Percentiles rank a stretch among this genome's conserved stretches.
phyloP scores from a whole-genome alignment of 2,329 filamentous ascomycete genomes.

The Emydomyces testavorans region DNA sequence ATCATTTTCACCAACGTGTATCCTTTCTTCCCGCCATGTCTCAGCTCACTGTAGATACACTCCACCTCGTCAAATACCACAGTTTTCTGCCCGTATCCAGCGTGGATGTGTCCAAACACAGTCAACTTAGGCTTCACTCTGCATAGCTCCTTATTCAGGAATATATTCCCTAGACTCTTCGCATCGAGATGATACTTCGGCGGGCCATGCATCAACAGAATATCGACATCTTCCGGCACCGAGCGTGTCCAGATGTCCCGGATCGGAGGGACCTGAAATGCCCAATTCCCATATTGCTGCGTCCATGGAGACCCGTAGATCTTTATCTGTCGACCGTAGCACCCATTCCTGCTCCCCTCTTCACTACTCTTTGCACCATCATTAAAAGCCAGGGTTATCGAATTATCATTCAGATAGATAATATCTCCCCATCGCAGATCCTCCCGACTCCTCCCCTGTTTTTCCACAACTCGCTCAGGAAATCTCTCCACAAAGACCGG shows the following conservation, averaged over 20 bases:
- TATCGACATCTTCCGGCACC: constrained; percentile 18
- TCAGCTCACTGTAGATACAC: constrained; percentile 3
- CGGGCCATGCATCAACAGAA: constrained; percentile 20
- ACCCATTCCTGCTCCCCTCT: background rate
- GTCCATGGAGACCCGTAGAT: constrained; percentile 20
- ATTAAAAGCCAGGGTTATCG: constrained; percentile 14
- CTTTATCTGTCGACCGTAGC: background rate
- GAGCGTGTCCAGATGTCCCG: constrained; percentile 19
- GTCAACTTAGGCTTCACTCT: constrained; percentile 19
- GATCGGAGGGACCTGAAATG: constrained; percentile 19
- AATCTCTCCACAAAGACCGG: constrained; percentile 14
- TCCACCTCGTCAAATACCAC: constrained; percentile 11
- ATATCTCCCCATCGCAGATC: constrained; percentile 18
- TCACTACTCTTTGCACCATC: constrained; percentile 8
- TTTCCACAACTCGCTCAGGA: constrained; percentile 12
- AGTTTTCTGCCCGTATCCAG: constrained; percentile 14
- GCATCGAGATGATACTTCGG: constrained; percentile 18
- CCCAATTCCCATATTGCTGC: constrained; percentile 18
- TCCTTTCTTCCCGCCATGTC: constrained; percentile 1
- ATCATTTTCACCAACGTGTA: background rate
- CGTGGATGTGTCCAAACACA: constrained; percentile 23
- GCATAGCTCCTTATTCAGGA: constrained; percentile 18
- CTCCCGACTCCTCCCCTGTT: constrained; percentile 10
- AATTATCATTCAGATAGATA: constrained; percentile 18
- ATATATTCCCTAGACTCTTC: constrained; percentile 17